These are phyloP conservation scores for Podospora comata DNA, from an alignment of 495 filamentous ascomycete species.

Conservation along the genomic window DNA sequence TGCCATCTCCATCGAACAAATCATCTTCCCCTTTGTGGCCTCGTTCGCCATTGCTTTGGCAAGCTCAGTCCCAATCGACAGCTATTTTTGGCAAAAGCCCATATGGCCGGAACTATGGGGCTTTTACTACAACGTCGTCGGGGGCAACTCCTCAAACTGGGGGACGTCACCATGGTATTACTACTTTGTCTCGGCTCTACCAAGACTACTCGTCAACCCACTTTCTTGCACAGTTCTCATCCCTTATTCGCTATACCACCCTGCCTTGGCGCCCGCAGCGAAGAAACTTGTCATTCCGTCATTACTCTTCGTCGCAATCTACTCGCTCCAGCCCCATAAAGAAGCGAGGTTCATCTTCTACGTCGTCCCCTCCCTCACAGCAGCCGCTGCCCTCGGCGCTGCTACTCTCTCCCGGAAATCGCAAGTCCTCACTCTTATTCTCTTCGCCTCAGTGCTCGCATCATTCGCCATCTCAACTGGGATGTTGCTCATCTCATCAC, in stretches of 20 bases:
- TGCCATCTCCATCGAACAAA: constrained; percentile 54
- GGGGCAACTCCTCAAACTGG: constrained; percentile 76
- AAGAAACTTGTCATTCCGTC: constrained; percentile 61
- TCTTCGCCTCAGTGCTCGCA: constrained; percentile 56
- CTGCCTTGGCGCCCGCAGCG: constrained; percentile 41
- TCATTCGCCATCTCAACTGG: constrained; percentile 57
- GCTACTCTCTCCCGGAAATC: constrained; percentile 71
- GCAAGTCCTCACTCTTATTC: constrained; percentile 50
- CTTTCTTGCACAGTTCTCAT: constrained; percentile 59
- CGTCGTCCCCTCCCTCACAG: constrained; percentile 74
- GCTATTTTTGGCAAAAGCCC: constrained; percentile 84
- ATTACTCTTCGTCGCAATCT: constrained; percentile 69
- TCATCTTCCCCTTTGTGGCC: constrained; percentile 65
- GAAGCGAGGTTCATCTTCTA: constrained; percentile 97
- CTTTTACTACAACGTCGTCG: constrained; percentile 88
- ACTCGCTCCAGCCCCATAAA: constrained; percentile 88
- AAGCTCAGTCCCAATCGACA: constrained; percentile 72
- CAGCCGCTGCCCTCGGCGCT: constrained; percentile 69
- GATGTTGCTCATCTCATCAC: constrained; percentile 68
- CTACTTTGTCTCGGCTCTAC: constrained; percentile 79
- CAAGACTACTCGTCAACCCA: constrained; percentile 81
- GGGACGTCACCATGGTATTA: constrained; percentile 79
- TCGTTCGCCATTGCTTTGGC: constrained; percentile 61
- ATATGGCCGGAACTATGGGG: constrained; percentile 89
- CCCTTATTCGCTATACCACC: constrained; percentile 58